Evolutionary conservation across 352 stramenopile species (phyloP), one percentile per base, ranked within the genome.

Genomic region (Phytophthora kernoviae): DNA sequence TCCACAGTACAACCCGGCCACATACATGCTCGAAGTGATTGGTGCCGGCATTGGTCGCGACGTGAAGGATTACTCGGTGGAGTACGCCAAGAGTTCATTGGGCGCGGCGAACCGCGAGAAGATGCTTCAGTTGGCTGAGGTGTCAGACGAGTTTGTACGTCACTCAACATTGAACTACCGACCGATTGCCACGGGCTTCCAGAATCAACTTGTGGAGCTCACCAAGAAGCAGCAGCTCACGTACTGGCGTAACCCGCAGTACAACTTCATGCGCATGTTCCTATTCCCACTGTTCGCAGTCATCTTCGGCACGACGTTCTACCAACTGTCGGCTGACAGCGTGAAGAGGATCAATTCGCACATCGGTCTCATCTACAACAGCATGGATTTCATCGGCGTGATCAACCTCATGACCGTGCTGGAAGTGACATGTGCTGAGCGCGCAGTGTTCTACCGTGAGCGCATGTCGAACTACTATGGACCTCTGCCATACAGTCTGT

Each of bases 1-100:
- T 2, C 59, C 77, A 14, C 69, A 81, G 51, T 82, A 90, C 58
- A 98, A 97, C 68, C 89, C 91, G 17, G 90, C 88, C 8, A 93
- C 71, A 26, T 96, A 79, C 70, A 94, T 97, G 81, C 73, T 97
- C 6, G 84, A 93, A 21, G 69, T 85, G 0, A 91, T 91, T 41
- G 81, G 79, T 18, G 78, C 82, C 12, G 82, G 73, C 45, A 73
- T 81, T 52, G 68, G 56, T 18, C 65, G 65, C 53, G 65, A 76
- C 27, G 57, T 69, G 6, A 66, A 77, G 53, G 66, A 81, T 20
- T 81, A 81, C 60, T 75, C 68, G 7, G 48, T 75, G 6, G 64
- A 75, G 49, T 81, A 81, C 56, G 48, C 46, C 3, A 70, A 74
- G 27, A 81, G 68, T 26, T 21, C 52, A 12, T 46, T 78, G 48